Evolutionary conservation across 169 alveolate genomes (phyloP).

Genomic region (Plasmodium ovale): DNA sequence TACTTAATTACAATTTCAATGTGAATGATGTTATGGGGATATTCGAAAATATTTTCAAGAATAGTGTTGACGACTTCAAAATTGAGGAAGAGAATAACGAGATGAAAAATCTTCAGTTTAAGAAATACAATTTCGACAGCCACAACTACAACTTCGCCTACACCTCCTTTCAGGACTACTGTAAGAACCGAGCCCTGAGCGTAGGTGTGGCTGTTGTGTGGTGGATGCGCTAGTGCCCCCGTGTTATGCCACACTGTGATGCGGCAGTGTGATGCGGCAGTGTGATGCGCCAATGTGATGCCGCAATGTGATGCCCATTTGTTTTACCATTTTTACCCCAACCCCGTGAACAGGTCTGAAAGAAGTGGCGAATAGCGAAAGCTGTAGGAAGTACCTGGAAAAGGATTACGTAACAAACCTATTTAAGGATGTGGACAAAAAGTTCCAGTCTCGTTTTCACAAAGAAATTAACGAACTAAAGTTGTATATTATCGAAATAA

Average conservation of each 20-base stretch:
- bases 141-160: slow-evolving; percentile 34
- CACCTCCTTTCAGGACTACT: slow-evolving; percentile 52
- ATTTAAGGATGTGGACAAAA: slow-evolving; percentile 1
- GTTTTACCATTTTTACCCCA: background rate
- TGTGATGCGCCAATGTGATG: background rate
- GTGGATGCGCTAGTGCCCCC: too few species aligned
- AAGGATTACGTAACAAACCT: slow-evolving; percentile 7
- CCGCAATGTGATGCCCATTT: background rate
- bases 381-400: slow-evolving; percentile 12
- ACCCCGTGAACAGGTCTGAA: slow-evolving; percentile 5
- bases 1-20: slow-evolving; percentile 37
- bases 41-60: slow-evolving; percentile 61
- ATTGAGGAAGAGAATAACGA: slow-evolving; percentile 55
- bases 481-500: slow-evolving; percentile 24
- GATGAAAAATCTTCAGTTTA: slow-evolving; percentile 40
- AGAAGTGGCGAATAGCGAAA: slow-evolving; percentile 31
- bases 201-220: too few species aligned
- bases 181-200: too few species aligned
- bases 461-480: slow-evolving; percentile 49
- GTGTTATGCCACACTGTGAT: too few species aligned
- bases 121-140: slow-evolving; percentile 18
- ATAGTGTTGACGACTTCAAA: slow-evolving; percentile 52
- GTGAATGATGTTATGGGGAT: slow-evolving; percentile 61
- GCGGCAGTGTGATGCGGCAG: too few species aligned
- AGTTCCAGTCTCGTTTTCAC: slow-evolving; percentile 11